phyloP scores from a whole-genome alignment of 2,329 filamentous ascomycete species.

The Ploettnerulaceae sp. region DNA sequence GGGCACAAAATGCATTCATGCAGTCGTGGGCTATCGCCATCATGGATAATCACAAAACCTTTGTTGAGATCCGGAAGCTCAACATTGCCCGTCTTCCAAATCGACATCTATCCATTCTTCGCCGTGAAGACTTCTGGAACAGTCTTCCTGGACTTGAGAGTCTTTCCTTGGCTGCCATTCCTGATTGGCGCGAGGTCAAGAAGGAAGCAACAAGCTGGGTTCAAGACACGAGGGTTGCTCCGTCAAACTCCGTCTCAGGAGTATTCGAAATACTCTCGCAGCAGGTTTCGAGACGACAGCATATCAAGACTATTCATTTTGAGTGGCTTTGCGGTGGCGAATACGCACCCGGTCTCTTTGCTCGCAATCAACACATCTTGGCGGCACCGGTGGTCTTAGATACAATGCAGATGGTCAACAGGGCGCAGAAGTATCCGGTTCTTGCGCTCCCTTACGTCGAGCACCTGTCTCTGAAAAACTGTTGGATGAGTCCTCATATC shows the following conservation, averaged over 20 bases:
- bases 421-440: slow-evolving; percentile 29
- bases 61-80: slow-evolving; percentile 51
- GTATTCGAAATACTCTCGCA: slow-evolving; percentile 49
- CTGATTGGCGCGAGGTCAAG: slow-evolving; percentile 59
- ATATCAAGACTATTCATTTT: slow-evolving; percentile 55
- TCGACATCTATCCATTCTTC: slow-evolving; percentile 51
- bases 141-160: slow-evolving; percentile 49
- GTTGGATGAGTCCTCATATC: slow-evolving; percentile 59
- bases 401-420: slow-evolving; percentile 34
- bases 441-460: slow-evolving; percentile 53
- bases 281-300: slow-evolving; percentile 43
- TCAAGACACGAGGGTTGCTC: slow-evolving; percentile 44
- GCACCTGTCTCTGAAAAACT: slow-evolving; percentile 60
- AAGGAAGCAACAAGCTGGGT: slow-evolving; percentile 49
- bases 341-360: slow-evolving; percentile 54
- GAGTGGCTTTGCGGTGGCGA: slow-evolving; percentile 67
- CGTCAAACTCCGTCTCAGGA: slow-evolving; percentile 45
- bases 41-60: slow-evolving; percentile 53
- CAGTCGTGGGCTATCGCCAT: slow-evolving; percentile 62
- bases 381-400: slow-evolving; percentile 49
- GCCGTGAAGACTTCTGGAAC: slow-evolving; percentile 56
- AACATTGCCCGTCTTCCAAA: slow-evolving; percentile 62
- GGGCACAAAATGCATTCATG: slow-evolving; percentile 64
- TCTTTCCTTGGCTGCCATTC: slow-evolving; percentile 56
- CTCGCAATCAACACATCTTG: slow-evolving; percentile 57